These are phyloP conservation scores for Talaromyces sp. DNA, from an alignment of 2,329 filamentous ascomycete genomes.

Conservation along the genomic window DNA sequence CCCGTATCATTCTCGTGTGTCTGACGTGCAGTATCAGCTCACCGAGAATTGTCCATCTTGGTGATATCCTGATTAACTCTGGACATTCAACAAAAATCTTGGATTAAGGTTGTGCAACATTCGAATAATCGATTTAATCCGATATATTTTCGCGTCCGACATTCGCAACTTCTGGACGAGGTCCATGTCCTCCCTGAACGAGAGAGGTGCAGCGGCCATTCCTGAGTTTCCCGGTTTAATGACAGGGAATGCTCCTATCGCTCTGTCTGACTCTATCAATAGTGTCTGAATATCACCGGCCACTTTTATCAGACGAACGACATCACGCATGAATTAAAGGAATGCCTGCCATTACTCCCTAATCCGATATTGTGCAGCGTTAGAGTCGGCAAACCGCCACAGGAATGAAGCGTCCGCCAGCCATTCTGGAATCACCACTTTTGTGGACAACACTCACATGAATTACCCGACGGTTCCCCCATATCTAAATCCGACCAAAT, in stretches of 20 bases:
- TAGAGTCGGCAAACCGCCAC: not conserved
- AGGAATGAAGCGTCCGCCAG: not conserved
- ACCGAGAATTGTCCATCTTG: not conserved
- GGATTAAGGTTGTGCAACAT: not conserved
- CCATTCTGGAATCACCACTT: not conserved
- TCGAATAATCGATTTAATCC: not conserved
- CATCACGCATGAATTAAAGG: not conserved
- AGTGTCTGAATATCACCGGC: not conserved
- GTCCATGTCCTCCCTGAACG: conserved; percentile 4
- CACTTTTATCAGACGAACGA: not conserved
- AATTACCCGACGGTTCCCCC: not conserved
- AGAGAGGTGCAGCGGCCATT: conserved; percentile 9
- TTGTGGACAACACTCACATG: not conserved
- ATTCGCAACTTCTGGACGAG: not conserved
- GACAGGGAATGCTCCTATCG: conserved; percentile 13
- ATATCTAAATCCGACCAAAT: not conserved
- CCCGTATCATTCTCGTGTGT: conserved; percentile 4
- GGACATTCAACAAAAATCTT: not conserved
- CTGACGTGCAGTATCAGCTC: not conserved
- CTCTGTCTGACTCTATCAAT: not conserved
- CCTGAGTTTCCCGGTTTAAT: conserved; percentile 9
- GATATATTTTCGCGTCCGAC: conserved; percentile 10
- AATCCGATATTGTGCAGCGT: not conserved
- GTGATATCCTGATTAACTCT: not conserved
- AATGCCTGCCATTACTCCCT: conserved; percentile 2